Conservation (phyloP, 2,329 filamentous ascomycete species). For the Phyllosticta citribraziliensis region DNA sequence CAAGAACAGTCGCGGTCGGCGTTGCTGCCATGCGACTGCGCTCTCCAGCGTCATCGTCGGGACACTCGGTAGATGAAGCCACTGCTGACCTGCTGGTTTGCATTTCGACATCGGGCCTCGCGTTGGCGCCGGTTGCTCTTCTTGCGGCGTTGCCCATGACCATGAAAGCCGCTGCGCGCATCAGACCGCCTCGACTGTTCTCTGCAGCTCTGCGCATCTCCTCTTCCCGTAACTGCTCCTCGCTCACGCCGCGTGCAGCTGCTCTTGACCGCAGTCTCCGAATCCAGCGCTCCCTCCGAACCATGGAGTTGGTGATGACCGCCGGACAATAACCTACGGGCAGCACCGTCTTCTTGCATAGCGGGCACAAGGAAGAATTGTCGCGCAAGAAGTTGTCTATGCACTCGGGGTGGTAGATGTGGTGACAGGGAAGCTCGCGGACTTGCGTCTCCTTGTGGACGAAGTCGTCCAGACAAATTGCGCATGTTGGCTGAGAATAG, state of each 20-base stretch:
- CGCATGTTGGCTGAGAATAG: slow-evolving; percentile 69
- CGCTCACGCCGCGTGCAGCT: slow-evolving; percentile 6
- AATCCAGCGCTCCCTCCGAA: slow-evolving; percentile 65
- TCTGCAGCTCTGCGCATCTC: slow-evolving; percentile 6
- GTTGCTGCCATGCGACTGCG: neutral
- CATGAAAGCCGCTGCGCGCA: slow-evolving; percentile 1
- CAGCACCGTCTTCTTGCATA: slow-evolving; percentile 79
- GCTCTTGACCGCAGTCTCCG: slow-evolving; percentile 47
- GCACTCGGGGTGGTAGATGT: slow-evolving; percentile 89
- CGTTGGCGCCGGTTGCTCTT: neutral
- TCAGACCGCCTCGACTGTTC: slow-evolving; percentile 1
- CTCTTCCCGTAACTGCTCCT: slow-evolving; percentile 5
- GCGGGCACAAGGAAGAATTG: slow-evolving; percentile 77
- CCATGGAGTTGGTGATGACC: slow-evolving; percentile 57
- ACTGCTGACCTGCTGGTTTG: neutral
- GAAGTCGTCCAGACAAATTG: slow-evolving; percentile 84
- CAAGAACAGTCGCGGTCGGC: neutral
- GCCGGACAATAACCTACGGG: slow-evolving; percentile 50
- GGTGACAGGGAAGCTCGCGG: slow-evolving; percentile 76
- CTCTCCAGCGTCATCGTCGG: neutral
- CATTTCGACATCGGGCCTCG: slow-evolving; percentile 6
- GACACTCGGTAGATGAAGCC: slow-evolving; percentile 1
- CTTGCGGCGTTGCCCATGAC: slow-evolving; percentile 3
- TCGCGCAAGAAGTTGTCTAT: slow-evolving; percentile 74
- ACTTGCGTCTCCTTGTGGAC: slow-evolving; percentile 60